phyloP scores from a whole-genome alignment of 768 basidiomycete species.

The Mycena pura region DNA sequence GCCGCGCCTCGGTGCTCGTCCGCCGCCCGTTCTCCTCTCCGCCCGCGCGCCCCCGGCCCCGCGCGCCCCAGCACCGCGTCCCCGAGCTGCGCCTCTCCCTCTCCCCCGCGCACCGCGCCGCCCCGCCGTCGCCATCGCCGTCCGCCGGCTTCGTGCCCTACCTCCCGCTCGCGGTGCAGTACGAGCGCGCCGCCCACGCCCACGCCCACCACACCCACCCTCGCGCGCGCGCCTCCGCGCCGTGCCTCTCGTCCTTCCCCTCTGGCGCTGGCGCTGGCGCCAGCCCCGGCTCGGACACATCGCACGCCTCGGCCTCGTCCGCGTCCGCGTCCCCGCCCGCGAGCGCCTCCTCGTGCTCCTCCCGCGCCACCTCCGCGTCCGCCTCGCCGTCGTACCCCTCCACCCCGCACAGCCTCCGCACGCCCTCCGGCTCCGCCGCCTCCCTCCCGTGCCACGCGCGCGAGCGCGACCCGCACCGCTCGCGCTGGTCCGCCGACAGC shows the following conservation, averaged over 20 bases:
- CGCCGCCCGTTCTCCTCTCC: slow-evolving; percentile 1
- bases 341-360: not conserved
- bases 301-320: not conserved
- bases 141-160: slow-evolving; percentile 10
- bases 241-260: slow-evolving; percentile 1
- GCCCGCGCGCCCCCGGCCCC: not conserved
- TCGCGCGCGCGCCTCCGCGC: not conserved
- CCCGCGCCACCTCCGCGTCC: not conserved
- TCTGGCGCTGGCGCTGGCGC: no score
- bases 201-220: not conserved
- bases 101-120: not conserved
- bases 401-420: not conserved
- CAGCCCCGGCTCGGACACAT: no score
- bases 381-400: not conserved
- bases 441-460: not conserved
- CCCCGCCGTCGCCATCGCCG: no score
- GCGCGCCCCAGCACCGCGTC: slow-evolving; percentile 11
- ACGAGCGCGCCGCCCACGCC: slow-evolving; percentile 6
- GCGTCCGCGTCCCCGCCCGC: slow-evolving; percentile 2
- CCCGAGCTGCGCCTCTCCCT: not conserved
- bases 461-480: not conserved
- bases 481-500: no score
- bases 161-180: slow-evolving; percentile 11
- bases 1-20: slow-evolving; percentile 8
- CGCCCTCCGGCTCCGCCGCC: not conserved